These are phyloP conservation scores for Arbutus unedo DNA, from an alignment of 148 eudicot genomes.

Conservation along the genomic window DNA sequence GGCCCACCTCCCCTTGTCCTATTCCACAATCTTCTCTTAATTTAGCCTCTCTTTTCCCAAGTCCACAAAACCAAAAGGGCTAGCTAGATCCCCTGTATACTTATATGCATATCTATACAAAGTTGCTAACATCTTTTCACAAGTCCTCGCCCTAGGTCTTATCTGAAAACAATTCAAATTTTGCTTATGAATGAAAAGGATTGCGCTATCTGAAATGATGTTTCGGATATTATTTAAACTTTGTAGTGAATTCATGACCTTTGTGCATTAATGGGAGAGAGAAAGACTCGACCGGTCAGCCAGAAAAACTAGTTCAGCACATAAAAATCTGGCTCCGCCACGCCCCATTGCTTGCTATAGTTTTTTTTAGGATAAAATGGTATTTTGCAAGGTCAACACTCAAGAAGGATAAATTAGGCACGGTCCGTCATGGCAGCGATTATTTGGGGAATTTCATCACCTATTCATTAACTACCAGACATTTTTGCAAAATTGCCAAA, in stretches of 20 bases:
- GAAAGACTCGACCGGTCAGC: neutral
- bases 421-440: neutral
- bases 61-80: neutral
- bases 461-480: neutral
- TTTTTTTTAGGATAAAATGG: neutral
- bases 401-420: neutral
- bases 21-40: neutral
- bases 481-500: neutral
- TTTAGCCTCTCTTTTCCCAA: neutral
- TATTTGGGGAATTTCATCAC: neutral
- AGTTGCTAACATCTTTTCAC: neutral
- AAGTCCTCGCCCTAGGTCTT: neutral
- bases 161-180: neutral
- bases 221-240: neutral
- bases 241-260: neutral
- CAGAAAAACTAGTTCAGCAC: neutral
- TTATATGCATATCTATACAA: neutral
- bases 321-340: neutral
- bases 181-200: neutral
- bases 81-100: neutral
- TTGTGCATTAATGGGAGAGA: neutral
- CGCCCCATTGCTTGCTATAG: neutral
- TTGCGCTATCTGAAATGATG: neutral
- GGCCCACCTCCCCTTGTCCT: neutral
- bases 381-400: neutral